Evolutionary conservation across 1,284 basidiomycete genomes (phyloP).

Genomic region (Rhodotorula sp.): DNA sequence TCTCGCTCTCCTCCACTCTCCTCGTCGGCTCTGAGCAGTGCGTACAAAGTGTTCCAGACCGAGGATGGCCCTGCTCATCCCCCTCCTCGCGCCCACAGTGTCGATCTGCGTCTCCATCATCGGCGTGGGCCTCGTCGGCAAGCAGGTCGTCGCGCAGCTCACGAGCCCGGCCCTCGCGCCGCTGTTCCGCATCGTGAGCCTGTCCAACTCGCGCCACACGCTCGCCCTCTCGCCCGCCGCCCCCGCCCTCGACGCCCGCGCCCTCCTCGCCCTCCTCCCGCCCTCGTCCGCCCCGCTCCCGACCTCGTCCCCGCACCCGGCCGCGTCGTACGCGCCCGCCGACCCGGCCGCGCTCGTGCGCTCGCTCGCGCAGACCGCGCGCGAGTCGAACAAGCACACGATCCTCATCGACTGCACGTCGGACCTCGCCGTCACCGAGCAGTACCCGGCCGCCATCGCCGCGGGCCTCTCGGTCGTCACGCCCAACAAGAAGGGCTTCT

Average conservation of each 20-base stretch:
- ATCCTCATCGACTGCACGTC: constrained; percentile 93
- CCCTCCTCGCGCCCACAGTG: neutral
- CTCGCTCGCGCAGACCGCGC: constrained; percentile 54
- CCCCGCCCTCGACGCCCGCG: constrained; percentile 31
- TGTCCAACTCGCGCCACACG: constrained; percentile 67
- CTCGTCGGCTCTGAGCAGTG: neutral
- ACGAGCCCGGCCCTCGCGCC: constrained; percentile 64
- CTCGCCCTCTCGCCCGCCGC: constrained; percentile 35
- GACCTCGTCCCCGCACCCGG: constrained; percentile 32
- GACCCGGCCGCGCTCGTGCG: constrained; percentile 52
- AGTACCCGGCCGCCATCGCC: constrained; percentile 80
- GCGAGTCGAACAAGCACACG: constrained; percentile 56
- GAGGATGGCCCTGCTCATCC: neutral
- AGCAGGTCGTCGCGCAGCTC: constrained; percentile 77
- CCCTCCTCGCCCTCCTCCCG: constrained; percentile 42
- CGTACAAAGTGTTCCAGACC: neutral
- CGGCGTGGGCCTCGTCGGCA: constrained; percentile 84
- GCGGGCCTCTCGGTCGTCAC: constrained; percentile 86
- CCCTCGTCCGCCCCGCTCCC: constrained; percentile 35
- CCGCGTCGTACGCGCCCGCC: constrained; percentile 46
- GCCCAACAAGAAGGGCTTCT: constrained; percentile 97
- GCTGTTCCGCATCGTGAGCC: constrained; percentile 67
- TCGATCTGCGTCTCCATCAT: constrained; percentile 49
- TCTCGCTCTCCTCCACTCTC: neutral
- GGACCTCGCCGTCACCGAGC: constrained; percentile 73